Conservation (phyloP, 2,329 filamentous ascomycete species). For the Aspergillus carbonarius region DNA sequence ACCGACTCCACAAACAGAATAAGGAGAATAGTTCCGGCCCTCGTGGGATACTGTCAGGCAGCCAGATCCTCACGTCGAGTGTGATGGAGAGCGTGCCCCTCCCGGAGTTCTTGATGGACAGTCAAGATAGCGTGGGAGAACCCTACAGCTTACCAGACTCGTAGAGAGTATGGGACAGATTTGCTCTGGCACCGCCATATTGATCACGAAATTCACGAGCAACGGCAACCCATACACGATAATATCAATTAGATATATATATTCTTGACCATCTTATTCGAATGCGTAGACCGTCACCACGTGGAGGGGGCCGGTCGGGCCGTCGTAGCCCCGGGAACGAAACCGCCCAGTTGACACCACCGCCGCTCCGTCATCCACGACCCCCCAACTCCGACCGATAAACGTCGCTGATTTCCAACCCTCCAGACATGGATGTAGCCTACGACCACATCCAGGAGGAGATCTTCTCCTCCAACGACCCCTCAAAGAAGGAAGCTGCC, state of each 20-base stretch:
- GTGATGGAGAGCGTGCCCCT: constrained; percentile 46
- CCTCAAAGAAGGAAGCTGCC: constrained; percentile 45
- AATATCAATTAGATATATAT: neutral
- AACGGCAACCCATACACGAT: neutral
- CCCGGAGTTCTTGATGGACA: constrained; percentile 40
- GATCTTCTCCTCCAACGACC: constrained; percentile 59
- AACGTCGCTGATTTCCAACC: constrained; percentile 13
- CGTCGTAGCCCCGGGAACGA: constrained; percentile 27
- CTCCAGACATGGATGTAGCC: constrained; percentile 76
- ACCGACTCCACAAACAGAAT: constrained; percentile 21
- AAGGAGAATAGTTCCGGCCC: constrained; percentile 13
- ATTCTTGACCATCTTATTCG: neutral
- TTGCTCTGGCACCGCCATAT: too few species aligned
- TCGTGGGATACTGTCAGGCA: constrained; percentile 30
- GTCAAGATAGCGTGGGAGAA: constrained; percentile 40
- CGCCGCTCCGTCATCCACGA: constrained; percentile 3
- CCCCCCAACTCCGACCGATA: constrained; percentile 1
- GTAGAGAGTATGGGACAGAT: neutral
- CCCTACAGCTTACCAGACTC: constrained; percentile 34
- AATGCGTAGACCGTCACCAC: neutral
- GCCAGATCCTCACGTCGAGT: constrained; percentile 42
- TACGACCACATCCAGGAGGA: constrained; percentile 97
- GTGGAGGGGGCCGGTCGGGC: constrained; percentile 27
- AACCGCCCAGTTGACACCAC: constrained; percentile 8
- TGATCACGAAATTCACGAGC: neutral